Evolutionary conservation across 2,329 filamentous ascomycete species (phyloP), one percentile per base, ranked within the genome.

Genomic region (Hypoxylon sp.): DNA sequence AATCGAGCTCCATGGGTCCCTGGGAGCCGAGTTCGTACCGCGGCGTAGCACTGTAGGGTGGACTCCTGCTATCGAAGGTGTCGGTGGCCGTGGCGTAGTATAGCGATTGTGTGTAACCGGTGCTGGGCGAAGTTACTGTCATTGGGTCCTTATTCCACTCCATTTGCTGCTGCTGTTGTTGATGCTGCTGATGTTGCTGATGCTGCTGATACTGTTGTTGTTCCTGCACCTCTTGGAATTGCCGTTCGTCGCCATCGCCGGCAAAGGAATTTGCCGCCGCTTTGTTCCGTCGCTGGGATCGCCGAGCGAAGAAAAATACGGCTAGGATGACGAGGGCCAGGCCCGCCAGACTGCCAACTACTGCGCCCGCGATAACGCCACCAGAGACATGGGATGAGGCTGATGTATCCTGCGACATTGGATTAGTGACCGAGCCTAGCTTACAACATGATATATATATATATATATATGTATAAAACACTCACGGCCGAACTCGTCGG

Each of bases 321-420:
- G 51, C 55, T 3, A 65, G 24, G 8, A 67, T 52, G 17, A 67
- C 44, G 19, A 53, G 41, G 17, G 56, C 34, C 1, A 67, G 15
- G 4, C 39, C 57, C 2, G 5, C 58, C 10, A 62, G 8, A 26
- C 51, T 47, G 10, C 65, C 65, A 20, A 67, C 17, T 4, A 65
- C 65, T 11, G 54, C 50, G 3, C 65, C 65, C 6, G 62, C 65
- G 7, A 67, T 62, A 7, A 17, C 52, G 10, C 61, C 62, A 2
- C 65, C 65, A 13, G 65, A 59, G 19, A 67, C 47, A n/a, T 46
- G 34, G 6, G 32, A 37, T 6, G 56, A 43, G 0, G 46, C 5
- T 41, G 50, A 11, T 15, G 34, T 1, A 11, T 13, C 17, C 50
- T 53, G 20, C 15, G 7, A n/a, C 10, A 11, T 8, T 20, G 4